Evolutionary conservation across 208 protist species (phyloP), one percentile per base, ranked within the genome.

Genomic region (Wallacemonas sp.): DNA sequence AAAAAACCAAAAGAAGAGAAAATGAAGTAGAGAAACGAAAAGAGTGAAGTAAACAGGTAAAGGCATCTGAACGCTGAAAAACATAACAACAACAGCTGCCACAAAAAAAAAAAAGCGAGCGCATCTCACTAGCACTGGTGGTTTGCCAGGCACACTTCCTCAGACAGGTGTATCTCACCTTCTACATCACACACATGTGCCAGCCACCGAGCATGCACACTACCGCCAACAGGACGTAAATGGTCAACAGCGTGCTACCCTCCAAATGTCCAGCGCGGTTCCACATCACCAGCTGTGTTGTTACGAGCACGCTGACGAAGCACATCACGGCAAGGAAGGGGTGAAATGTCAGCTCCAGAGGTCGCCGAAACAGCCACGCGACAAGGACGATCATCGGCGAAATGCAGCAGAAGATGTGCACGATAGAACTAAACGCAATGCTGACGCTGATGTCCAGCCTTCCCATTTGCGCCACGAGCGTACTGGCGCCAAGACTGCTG

Each of bases 391-490:
- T 48, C 1, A 79, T 3, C 14, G 91, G 91, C 8, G 94, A 61
- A 1, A 94, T 77, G 49, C 89, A 89, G 46, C 86, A 61, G 65
- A 82, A 88, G 45, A 96, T 76, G 42, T 94, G 86, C 12, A 87
- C 82, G 28, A 85, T 77, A 33, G 75, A 80, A 25, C 84, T 72
- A 31, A 94, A 81, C 48, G 84, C 86, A 25, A 94, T 86, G 64
- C 75, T 80, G 26, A 84, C 74, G 18, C 74, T 77, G 14, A 96
- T 82, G 76, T 96, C 91, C 41, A 92, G 88, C 26, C 91, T 86
- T 1, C 76, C 73, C 31, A 77, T 77, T 10, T 59, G 55, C 23
- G 91, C 73, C 65, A 93, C 74, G 28, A 84, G 67, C 26, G 89
- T 71, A 1, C 82, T 76, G 23, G 87, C 81, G 14, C 74, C 76